Conservation (phyloP, 2,329 filamentous ascomycete genomes). For the Pseudocercospora musae region DNA sequence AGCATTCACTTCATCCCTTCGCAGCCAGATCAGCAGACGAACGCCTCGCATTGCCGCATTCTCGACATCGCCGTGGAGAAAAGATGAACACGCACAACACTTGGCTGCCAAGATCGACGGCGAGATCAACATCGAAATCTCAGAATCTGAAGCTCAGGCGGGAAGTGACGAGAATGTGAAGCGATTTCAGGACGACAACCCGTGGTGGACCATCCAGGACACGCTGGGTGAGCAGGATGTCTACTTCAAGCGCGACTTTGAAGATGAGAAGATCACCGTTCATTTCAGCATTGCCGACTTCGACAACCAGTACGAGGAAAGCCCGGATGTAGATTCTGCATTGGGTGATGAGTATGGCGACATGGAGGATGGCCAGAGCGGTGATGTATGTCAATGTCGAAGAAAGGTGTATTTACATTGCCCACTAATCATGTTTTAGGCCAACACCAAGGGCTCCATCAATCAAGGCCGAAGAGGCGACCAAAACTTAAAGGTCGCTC, state of each 20-base stretch:
- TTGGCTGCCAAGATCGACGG: conserved; percentile 80
- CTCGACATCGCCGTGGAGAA: conserved; percentile 41
- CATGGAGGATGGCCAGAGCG: conserved; percentile 48
- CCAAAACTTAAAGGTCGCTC: conserved; percentile 53
- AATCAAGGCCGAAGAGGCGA: conserved; percentile 52
- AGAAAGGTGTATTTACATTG: neutral
- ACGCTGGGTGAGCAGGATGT: conserved; percentile 83
- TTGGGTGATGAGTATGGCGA: conserved; percentile 47
- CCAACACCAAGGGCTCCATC: conserved; percentile 55
- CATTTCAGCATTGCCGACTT: conserved; percentile 84
- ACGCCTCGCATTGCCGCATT: conserved; percentile 37
- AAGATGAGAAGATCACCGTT: conserved; percentile 82
- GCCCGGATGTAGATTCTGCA: conserved; percentile 20
- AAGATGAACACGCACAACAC: conserved; percentile 64
- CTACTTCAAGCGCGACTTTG: conserved; percentile 74
- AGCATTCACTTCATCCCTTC: conserved; percentile 19
- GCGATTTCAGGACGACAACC: conserved; percentile 77
- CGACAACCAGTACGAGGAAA: conserved; percentile 53
- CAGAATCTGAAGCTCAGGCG: conserved; percentile 59
- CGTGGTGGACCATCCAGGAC: conserved; percentile 73
- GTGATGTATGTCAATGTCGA: conserved; percentile 38
- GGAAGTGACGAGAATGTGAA: conserved; percentile 62
- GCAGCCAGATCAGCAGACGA: conserved; percentile 20
- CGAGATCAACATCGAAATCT: conserved; percentile 79
- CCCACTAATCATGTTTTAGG: neutral